Evolutionary conservation across 176 grass and related monocot species (phyloP).

Genomic region (Secale cereale): DNA sequence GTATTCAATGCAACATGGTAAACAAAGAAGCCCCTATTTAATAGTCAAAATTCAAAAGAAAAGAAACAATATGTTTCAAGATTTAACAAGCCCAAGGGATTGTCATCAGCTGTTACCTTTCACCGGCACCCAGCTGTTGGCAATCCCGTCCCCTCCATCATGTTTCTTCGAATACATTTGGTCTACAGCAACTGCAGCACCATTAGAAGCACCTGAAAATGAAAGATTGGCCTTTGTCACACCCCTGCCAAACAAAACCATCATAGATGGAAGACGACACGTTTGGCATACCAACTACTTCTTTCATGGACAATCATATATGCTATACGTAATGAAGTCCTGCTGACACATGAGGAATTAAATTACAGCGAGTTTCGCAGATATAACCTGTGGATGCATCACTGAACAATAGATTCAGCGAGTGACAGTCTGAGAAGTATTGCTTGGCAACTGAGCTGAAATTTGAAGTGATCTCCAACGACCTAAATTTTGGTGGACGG

Average conservation of each 20-base stretch:
- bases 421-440: conserved; percentile 88
- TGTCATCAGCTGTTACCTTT: conserved; percentile 20
- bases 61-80: neutral
- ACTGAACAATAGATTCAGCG: conserved; percentile 83
- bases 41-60: neutral
- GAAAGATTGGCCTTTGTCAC: neutral
- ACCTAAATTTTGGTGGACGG: conserved; percentile 80
- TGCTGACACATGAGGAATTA: neutral
- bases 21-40: neutral
- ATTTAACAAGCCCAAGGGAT: neutral
- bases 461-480: conserved; percentile 59
- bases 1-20: neutral
- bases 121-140: conserved; percentile 34
- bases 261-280: conserved; percentile 17
- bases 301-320: conserved; percentile 13
- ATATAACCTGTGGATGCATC: conserved; percentile 61
- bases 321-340: neutral
- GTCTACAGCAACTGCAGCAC: conserved; percentile 29
- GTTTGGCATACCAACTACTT: conserved; percentile 17
- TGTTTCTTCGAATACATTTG: conserved; percentile 40
- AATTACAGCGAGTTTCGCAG: neutral
- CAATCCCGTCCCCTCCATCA: conserved; percentile 25
- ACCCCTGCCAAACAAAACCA: conserved; percentile 10
- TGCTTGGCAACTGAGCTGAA: conserved; percentile 88
- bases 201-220: conserved; percentile 39